These are phyloP conservation scores for Rhodosporidiobolus odoratus DNA, from an alignment of 768 basidiomycete species.

Conservation along the genomic window DNA sequence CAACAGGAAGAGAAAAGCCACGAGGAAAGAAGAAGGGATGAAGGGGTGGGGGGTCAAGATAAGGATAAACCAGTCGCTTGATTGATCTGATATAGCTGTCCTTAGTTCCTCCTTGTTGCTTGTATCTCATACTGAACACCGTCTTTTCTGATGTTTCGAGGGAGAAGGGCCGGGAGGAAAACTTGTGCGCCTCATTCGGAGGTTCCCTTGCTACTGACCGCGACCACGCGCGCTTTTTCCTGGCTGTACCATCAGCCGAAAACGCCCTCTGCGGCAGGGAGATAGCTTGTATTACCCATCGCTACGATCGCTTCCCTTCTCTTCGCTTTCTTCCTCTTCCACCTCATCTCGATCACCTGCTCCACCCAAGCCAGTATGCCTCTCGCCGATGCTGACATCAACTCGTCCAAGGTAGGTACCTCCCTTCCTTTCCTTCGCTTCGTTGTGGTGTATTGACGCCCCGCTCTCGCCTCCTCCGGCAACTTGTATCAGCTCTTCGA, in stretches of 20 bases:
- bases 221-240: no score
- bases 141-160: not conserved
- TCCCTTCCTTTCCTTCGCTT: not conserved
- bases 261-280: no score
- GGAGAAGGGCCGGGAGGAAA: not conserved
- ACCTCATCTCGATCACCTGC: not conserved
- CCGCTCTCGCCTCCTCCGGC: not conserved
- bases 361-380: conserved; percentile 2
- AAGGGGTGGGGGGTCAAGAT: no score
- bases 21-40: no score
- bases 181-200: no score
- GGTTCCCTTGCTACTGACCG: no score
- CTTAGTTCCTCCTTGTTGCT: not conserved
- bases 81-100: not conserved
- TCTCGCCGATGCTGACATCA: conserved; percentile 27
- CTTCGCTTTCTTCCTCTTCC: not conserved
- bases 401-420: conserved; percentile 12
- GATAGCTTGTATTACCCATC: no score
- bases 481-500: conserved; percentile 32
- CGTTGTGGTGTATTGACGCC: not conserved
- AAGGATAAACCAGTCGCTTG: not conserved
- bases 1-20: not conserved
- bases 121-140: not conserved
- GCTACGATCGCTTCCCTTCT: not conserved
- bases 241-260: no score